phyloP scores from a whole-genome alignment of 2,329 filamentous ascomycete genomes.

The Hypoxylon sp. region DNA sequence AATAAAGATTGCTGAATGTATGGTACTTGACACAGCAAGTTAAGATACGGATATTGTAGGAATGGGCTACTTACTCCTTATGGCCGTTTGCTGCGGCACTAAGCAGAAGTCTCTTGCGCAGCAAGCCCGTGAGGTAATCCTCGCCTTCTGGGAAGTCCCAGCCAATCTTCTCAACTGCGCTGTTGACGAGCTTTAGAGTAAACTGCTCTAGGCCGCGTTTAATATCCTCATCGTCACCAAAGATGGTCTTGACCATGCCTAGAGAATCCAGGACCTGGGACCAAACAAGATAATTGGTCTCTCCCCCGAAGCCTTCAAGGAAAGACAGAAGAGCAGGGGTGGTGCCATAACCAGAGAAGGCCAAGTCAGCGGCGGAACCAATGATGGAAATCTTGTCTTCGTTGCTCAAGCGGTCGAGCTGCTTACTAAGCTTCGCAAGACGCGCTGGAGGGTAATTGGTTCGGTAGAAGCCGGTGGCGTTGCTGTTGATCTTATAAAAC shows the following conservation, averaged over 20 bases:
- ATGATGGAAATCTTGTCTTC: conserved; percentile 95
- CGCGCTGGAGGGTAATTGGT: conserved; percentile 93
- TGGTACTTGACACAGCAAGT: conserved; percentile 1
- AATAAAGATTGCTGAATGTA: not conserved
- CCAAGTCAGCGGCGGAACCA: conserved; percentile 89
- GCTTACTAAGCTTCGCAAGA: conserved; percentile 82
- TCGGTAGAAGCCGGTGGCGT: conserved; percentile 89
- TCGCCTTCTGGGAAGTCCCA: conserved; percentile 87
- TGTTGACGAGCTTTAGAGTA: conserved; percentile 80
- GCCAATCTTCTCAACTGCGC: conserved; percentile 83
- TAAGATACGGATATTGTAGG: conserved; percentile 15
- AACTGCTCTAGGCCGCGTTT: conserved; percentile 83
- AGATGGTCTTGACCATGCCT: conserved; percentile 84
- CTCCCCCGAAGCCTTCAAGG: conserved; percentile 84
- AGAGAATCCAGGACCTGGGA: conserved; percentile 85
- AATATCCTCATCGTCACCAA: conserved; percentile 80
- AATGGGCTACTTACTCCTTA: conserved; percentile 70
- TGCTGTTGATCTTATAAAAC: conserved; percentile 95
- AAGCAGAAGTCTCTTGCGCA: conserved; percentile 84
- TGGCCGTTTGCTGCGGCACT: conserved; percentile 84
- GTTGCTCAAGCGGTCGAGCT: conserved; percentile 81
- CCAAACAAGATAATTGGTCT: conserved; percentile 91
- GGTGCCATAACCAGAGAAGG: conserved; percentile 86
- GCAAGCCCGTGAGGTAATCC: conserved; percentile 84
- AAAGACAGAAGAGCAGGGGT: conserved; percentile 87